Conservation (phyloP, 2,329 filamentous ascomycete genomes). For the Penicillium glabrum region DNA sequence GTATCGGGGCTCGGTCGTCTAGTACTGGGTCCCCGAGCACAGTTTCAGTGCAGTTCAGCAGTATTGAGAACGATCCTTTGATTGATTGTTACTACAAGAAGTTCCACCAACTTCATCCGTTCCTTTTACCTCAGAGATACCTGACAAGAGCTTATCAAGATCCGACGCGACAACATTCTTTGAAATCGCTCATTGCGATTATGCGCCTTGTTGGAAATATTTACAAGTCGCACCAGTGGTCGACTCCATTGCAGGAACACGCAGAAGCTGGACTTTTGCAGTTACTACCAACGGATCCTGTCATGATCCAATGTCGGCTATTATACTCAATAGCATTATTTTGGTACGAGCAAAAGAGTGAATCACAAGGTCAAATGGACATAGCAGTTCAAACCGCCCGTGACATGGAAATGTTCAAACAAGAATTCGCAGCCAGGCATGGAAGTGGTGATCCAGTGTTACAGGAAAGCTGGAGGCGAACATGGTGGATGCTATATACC, state of each 20-base stretch:
- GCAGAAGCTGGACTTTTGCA: conserved; percentile 13
- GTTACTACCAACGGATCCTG: conserved; percentile 13
- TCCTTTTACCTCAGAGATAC: conserved; percentile 24
- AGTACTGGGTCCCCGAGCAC: background rate
- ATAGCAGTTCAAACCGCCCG: conserved; percentile 21
- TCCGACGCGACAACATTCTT: conserved; percentile 5
- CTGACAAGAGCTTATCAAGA: conserved; percentile 15
- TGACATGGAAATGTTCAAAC: conserved; percentile 22
- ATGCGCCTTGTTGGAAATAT: conserved; percentile 34
- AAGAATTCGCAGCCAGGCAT: conserved; percentile 45
- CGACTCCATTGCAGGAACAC: conserved; percentile 12
- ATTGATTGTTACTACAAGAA: conserved; percentile 32
- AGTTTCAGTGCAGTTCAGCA: background rate
- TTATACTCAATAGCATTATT: conserved; percentile 29
- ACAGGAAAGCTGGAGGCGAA: conserved; percentile 49
- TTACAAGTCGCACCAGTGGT: conserved; percentile 18
- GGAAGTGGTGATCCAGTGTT: conserved; percentile 50
- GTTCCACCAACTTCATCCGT: conserved; percentile 33
- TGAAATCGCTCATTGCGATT: conserved; percentile 24
- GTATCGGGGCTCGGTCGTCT: background rate
- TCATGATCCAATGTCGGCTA: conserved; percentile 26
- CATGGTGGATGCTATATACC: conserved; percentile 54
- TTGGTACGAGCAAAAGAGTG: conserved; percentile 22
- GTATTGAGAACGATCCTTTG: conserved; percentile 15
- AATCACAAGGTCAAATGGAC: conserved; percentile 20